A percentile compares a stretch with the other conserved stretches of the same genome.
phyloP scores from a whole-genome alignment of 495 filamentous ascomycete genomes.

The Aeminium ludgeri region DNA sequence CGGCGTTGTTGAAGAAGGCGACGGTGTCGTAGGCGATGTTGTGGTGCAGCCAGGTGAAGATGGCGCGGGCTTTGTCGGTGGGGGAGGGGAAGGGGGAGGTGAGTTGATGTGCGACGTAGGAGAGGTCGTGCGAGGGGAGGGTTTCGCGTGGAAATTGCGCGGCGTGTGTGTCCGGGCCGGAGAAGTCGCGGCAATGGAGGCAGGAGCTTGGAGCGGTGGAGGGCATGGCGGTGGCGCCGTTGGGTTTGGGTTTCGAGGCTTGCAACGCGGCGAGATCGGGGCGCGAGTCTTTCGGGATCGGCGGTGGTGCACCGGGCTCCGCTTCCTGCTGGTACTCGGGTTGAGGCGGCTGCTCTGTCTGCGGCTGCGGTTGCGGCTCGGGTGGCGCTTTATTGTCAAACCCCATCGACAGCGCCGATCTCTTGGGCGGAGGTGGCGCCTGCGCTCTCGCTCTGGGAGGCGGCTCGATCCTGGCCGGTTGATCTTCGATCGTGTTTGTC shows the following conservation, averaged over 20 bases:
- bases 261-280: constrained; percentile 40
- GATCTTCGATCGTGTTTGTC: no score
- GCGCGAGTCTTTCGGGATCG: constrained; percentile 38
- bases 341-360: background rate
- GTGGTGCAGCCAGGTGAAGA: constrained; percentile 93
- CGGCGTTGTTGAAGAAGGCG: constrained; percentile 53
- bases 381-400: constrained; percentile 4
- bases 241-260: constrained; percentile 36
- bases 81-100: constrained; percentile 60
- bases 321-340: no score
- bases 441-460: background rate
- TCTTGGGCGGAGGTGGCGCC: constrained; percentile 9
- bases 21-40: constrained; percentile 73
- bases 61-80: constrained; percentile 78
- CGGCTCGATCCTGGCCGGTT: background rate
- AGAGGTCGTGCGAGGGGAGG: constrained; percentile 44
- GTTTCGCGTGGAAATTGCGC: constrained; percentile 55
- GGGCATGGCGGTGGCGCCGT: constrained; percentile 9
- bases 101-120: constrained; percentile 57
- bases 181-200: constrained; percentile 74
- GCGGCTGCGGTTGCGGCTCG: no score
- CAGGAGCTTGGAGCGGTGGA: constrained; percentile 32
- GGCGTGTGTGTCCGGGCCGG: constrained; percentile 59
- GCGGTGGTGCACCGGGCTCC: constrained; percentile 33
- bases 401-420: constrained; percentile 24